These are phyloP conservation scores for Lipomyces anomalus DNA, from an alignment of 805 yeast genomes.

Conservation along the genomic window DNA sequence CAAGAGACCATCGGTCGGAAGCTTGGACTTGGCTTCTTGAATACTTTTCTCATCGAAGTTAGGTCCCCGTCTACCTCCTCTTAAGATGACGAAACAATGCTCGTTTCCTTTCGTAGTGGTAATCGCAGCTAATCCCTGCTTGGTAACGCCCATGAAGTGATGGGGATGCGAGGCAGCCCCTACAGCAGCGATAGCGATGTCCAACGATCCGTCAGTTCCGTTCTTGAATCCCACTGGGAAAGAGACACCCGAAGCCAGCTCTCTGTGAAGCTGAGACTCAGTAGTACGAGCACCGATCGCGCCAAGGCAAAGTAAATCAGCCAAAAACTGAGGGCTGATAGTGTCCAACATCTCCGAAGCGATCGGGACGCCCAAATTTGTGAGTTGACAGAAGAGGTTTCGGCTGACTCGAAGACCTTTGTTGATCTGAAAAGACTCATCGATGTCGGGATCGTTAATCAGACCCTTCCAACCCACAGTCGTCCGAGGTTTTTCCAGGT, in stretches of 20 bases:
- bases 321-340: conserved; percentile 90
- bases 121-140: conserved; percentile 94
- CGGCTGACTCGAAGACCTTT: conserved; percentile 87
- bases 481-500: conserved; percentile 96
- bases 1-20: conserved; percentile 43
- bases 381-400: conserved; percentile 74
- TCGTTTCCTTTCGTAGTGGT: conserved; percentile 94
- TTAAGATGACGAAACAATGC: conserved; percentile 85
- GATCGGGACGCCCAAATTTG: conserved; percentile 77
- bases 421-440: conserved; percentile 88
- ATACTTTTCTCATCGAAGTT: conserved; percentile 84
- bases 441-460: conserved; percentile 93
- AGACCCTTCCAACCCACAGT: conserved; percentile 99
- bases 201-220: conserved; percentile 93
- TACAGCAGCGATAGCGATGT: conserved; percentile 91
- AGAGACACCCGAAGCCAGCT: conserved; percentile 93
- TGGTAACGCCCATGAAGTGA: conserved; percentile 95
- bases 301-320: conserved; percentile 87
- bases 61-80: conserved; percentile 94
- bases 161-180: conserved; percentile 87
- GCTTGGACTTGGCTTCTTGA: conserved; percentile 61
- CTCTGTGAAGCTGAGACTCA: conserved; percentile 96
- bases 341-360: conserved; percentile 98
- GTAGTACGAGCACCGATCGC: conserved; percentile 99
- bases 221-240: conserved; percentile 98